Conservation (phyloP, 495 filamentous ascomycete genomes). For the Trichocladium uniseriatum region DNA sequence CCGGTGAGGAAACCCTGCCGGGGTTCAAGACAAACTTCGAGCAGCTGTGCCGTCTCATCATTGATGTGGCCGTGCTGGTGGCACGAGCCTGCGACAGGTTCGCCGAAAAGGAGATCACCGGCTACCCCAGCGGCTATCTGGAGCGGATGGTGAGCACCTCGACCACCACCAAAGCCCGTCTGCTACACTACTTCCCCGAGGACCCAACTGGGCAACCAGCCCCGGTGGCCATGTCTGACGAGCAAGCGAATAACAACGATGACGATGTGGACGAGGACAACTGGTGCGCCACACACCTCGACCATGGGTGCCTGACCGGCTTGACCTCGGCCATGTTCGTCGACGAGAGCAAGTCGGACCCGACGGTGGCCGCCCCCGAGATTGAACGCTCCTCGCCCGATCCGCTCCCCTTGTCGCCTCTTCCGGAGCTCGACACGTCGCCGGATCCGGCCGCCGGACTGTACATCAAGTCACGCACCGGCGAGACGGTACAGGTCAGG, state of each 20-base stretch:
- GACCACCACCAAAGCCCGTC: conserved; percentile 79
- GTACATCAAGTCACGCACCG: conserved; percentile 81
- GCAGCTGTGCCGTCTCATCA: conserved; percentile 71
- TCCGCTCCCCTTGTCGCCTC: conserved; percentile 33
- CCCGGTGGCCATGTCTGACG: conserved; percentile 11
- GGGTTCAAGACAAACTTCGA: conserved; percentile 65
- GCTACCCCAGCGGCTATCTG: conserved; percentile 67
- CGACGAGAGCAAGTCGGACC: conserved; percentile 57
- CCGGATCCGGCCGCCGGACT: conserved; percentile 80
- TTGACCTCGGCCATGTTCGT: conserved; percentile 94
- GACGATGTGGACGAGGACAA: conserved; percentile 59
- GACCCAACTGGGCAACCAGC: conserved; percentile 19
- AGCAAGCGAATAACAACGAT: conserved; percentile 23
- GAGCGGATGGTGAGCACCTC: conserved; percentile 79
- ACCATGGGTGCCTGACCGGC: conserved; percentile 89
- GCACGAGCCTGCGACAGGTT: conserved; percentile 81
- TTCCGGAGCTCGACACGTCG: conserved; percentile 60
- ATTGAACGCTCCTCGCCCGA: conserved; percentile 15
- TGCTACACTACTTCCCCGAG: conserved; percentile 88
- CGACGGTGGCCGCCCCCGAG: conserved; percentile 25
- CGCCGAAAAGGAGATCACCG: conserved; percentile 64
- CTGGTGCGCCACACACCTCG: conserved; percentile 93
- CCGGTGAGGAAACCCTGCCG: conserved; percentile 51
- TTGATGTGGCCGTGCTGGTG: conserved; percentile 80
- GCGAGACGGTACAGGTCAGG: conserved; percentile 69